Evolutionary conservation across 2,329 filamentous ascomycete species (phyloP).

Genomic region (Juglanconis juglandina): DNA sequence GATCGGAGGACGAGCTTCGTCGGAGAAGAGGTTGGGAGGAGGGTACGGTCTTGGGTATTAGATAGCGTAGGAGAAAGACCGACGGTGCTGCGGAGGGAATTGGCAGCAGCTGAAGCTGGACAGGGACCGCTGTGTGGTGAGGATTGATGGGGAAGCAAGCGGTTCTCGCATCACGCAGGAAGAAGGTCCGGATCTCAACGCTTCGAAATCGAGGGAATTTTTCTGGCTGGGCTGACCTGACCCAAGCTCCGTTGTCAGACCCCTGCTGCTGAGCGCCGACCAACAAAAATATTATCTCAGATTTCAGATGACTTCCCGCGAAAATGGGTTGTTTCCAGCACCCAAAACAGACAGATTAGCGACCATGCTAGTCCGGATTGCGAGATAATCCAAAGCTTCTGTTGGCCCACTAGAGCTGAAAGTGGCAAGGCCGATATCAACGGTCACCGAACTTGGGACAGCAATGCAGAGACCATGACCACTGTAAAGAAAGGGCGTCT

Average conservation of each 20-base stretch:
- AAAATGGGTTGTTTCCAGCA: background rate
- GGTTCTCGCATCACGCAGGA: constrained; percentile 8
- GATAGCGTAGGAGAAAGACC: background rate
- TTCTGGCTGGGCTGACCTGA: background rate
- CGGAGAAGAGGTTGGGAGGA: constrained; percentile 12
- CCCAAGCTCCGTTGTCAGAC: background rate
- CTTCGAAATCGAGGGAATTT: constrained; percentile 13
- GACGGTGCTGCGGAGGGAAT: background rate
- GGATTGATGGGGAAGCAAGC: background rate
- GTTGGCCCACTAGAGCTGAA: constrained; percentile 13
- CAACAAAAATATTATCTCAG: constrained; percentile 8
- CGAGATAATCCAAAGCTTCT: constrained; percentile 2
- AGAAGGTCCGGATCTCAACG: constrained; percentile 6
- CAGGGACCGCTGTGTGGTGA: background rate
- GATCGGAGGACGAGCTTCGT: background rate
- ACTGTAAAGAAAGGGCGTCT: background rate
- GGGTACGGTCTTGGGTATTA: background rate
- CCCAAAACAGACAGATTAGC: background rate
- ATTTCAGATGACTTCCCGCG: constrained; percentile 1
- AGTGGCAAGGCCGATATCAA: constrained; percentile 5
- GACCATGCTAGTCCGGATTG: background rate
- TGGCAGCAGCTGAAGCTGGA: background rate
- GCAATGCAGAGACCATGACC: background rate
- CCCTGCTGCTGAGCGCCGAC: constrained; percentile 6
- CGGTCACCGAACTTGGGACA: constrained; percentile 15